A percentile compares a stretch with the other conserved stretches of the same genome.
Evolutionary conservation across 371 early-diverging fungal species (phyloP).

Genomic region (Batrachochytrium dendrobatidis): DNA sequence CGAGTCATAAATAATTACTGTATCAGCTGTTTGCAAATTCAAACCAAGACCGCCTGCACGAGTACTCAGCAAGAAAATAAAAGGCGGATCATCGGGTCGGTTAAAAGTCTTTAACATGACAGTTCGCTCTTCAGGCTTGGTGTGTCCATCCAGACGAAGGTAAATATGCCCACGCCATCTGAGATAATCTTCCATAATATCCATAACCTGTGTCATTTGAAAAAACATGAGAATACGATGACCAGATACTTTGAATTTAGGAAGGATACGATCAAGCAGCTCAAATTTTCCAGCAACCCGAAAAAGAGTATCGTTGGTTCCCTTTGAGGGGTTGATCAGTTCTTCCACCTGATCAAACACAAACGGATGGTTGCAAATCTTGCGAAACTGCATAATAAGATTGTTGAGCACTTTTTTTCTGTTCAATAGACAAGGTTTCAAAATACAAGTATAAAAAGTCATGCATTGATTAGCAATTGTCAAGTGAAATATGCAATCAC

Average conservation of each 20-base stretch:
- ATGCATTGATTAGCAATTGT: background rate
- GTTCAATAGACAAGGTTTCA: constrained; percentile 7
- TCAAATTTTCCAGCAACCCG: constrained; percentile 96
- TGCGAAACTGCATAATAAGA: constrained; percentile 98
- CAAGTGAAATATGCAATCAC: background rate
- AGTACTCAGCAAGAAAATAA: constrained; percentile 96
- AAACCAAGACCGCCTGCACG: constrained; percentile 99
- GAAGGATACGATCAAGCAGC: constrained; percentile 91
- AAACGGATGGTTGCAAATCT: constrained; percentile 99
- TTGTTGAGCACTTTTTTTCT: constrained; percentile 83
- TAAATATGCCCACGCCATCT: constrained; percentile 68
- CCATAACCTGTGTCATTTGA: constrained; percentile 99
- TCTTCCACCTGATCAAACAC: constrained; percentile 94
- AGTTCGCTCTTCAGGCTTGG: constrained; percentile 88
- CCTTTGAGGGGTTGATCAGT: constrained; percentile 55
- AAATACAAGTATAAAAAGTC: constrained; percentile 2
- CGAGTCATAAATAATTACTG: constrained; percentile 99
- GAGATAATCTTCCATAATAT: constrained; percentile 94
- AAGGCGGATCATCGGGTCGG: constrained; percentile 69
- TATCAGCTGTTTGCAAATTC: constrained; percentile 99
- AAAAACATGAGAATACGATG: constrained; percentile 97
- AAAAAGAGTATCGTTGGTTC: constrained; percentile 48
- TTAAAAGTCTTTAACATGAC: constrained; percentile 79
- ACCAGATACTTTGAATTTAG: constrained; percentile 77
- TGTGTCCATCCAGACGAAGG: constrained; percentile 94